phyloP scores from a whole-genome alignment of 1,139 yeast genomes.

The Yamadazyma conglobata region DNA sequence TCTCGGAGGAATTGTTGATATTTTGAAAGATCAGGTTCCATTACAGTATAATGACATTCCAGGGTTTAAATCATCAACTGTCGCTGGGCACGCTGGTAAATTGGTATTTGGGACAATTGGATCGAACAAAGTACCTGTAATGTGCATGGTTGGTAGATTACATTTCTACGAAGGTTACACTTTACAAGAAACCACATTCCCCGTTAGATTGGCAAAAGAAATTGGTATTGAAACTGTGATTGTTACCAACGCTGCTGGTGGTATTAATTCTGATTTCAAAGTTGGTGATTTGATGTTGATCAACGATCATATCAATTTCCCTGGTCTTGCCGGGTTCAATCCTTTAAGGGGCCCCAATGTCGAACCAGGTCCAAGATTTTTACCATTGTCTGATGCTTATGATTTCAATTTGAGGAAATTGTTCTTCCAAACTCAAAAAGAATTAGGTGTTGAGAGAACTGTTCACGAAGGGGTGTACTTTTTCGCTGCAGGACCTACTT shows the following conservation, averaged over 20 bases:
- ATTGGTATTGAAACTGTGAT: conserved; percentile 61
- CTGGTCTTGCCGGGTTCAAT: conserved; percentile 86
- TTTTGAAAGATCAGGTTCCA: conserved; percentile 41
- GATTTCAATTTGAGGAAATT: conserved; percentile 64
- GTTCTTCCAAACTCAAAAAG: conserved; percentile 49
- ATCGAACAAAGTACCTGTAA: conserved; percentile 65
- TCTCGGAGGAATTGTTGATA: conserved; percentile 75
- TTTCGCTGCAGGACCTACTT: conserved; percentile 91
- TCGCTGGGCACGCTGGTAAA: conserved; percentile 85
- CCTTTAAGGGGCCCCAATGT: conserved; percentile 88
- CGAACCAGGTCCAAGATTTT: conserved; percentile 79
- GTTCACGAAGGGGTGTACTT: conserved; percentile 86
- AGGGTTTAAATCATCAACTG: conserved; percentile 78
- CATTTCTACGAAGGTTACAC: conserved; percentile 92
- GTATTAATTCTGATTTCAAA: conserved; percentile 58
- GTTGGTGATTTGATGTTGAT: conserved; percentile 93
- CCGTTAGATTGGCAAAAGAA: conserved; percentile 69
- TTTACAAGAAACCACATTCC: conserved; percentile 78
- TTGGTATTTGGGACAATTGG: conserved; percentile 79
- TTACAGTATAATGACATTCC: conserved; percentile 72
- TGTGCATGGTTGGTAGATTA: conserved; percentile 90
- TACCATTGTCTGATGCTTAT: conserved; percentile 87
- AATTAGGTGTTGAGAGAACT: conserved; percentile 51
- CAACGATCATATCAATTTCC: conserved; percentile 83
- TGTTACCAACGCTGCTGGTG: conserved; percentile 96